Evolutionary conservation across 257 asterid genomes (phyloP), one percentile per base, ranked within the genome.

Genomic region (Nicotiana undulata): DNA sequence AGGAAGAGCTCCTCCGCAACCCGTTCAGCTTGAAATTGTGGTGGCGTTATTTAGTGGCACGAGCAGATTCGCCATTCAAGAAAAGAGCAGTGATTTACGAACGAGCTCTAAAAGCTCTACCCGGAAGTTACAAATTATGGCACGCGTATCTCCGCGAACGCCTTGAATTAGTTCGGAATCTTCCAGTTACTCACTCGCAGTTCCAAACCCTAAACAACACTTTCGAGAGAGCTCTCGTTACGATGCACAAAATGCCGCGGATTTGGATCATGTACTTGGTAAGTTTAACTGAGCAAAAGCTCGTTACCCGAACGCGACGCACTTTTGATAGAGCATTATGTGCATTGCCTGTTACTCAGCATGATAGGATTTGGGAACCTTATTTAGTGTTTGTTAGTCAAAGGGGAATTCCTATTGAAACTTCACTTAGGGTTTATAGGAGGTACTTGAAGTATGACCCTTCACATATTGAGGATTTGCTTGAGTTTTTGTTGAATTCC

Each of bases 191-290:
- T 0, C 92, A 91, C 82, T 70, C 94, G 0, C 91, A 87, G 46
- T 92, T 88, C 56, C 89, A 92, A 81, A 81, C 90, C 0, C 88
- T 96, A 1, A 93, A 96, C 90, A 94, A 96, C 89, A 94, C 99
- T 1, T 96, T 96, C 75, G 98, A 95, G 77, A 83, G 98, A 16
- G 97, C 99, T 1, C 92, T 95, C 3, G 99, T 97, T 18, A 89
- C 94, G 17, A 92, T 95, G 99, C 99, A 95, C 90, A 95, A 95
- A 82, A 95, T 95, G 99, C 99, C 99, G 12, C 89, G 97, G 0
- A 90, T 95, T 64, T 95, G 99, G 99, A 91, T 91, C 17, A 86
- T 92, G 95, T 95, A 89, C 51, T 83, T 95, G 75, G 90, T 88
- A 75, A 87, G 92, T 2, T 44, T 95, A 79, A 93, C 97, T 6